phyloP scores from a whole-genome alignment of 2,329 filamentous ascomycete species.

The Fusarium scirpi region DNA sequence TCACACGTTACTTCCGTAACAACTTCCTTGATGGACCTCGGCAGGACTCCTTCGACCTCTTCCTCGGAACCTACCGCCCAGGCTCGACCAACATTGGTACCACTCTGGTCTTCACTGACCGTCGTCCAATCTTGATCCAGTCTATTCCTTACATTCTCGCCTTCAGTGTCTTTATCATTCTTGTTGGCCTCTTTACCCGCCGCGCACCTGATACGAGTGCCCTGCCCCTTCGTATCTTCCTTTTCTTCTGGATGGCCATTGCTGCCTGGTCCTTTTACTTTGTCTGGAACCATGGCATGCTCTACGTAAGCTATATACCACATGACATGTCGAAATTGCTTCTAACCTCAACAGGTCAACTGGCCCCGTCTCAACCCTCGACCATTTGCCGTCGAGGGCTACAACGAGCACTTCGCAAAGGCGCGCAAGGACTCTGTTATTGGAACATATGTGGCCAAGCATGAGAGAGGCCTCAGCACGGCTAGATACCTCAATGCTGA shows the following conservation, averaged over 20 bases:
- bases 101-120: slow-evolving; percentile 83
- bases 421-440: slow-evolving; percentile 86
- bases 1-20: slow-evolving; percentile 91
- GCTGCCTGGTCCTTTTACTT: slow-evolving; percentile 81
- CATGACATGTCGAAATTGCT: neutral
- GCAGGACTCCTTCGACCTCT: slow-evolving; percentile 95
- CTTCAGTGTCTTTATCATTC: slow-evolving; percentile 85
- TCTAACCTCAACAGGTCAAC: slow-evolving; percentile 75
- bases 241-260: slow-evolving; percentile 80
- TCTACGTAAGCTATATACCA: slow-evolving; percentile 80
- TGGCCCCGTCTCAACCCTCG: slow-evolving; percentile 97
- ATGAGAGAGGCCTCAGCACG: slow-evolving; percentile 87
- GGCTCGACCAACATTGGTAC: slow-evolving; percentile 77
- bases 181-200: slow-evolving; percentile 79
- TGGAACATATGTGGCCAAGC: slow-evolving; percentile 74
- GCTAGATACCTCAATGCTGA: slow-evolving; percentile 86
- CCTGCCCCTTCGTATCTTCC: slow-evolving; percentile 85
- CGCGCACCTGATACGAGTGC: slow-evolving; percentile 78
- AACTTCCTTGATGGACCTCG: slow-evolving; percentile 95
- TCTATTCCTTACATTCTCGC: slow-evolving; percentile 92
- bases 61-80: slow-evolving; percentile 87
- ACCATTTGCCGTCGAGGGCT: slow-evolving; percentile 86
- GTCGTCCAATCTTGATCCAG: slow-evolving; percentile 87
- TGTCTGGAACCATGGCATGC: slow-evolving; percentile 85
- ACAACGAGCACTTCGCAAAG: slow-evolving; percentile 85